Percentiles rank a stretch among this genome's conserved stretches.
Evolutionary conservation across 495 filamentous ascomycete genomes (phyloP).

Genomic region (Xylaria nigripes): DNA sequence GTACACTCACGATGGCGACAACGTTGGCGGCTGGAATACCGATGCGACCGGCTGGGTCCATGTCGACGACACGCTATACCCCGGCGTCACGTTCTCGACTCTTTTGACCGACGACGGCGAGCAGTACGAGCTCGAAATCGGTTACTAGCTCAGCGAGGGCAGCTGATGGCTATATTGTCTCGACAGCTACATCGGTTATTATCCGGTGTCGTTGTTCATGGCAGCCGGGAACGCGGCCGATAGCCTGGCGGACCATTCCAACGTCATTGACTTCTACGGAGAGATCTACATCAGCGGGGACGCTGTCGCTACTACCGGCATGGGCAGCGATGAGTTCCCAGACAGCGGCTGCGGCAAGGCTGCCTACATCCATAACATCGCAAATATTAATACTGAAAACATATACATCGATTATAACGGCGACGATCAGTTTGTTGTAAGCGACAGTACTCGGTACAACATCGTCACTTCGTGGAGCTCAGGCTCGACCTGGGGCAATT

Average conservation of each 20-base stretch:
- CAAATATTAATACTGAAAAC: not conserved
- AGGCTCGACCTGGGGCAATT: conserved; percentile 14
- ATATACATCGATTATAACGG: conserved; percentile 10
- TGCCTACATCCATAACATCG: conserved; percentile 24
- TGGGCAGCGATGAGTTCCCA: conserved; percentile 25
- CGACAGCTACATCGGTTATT: conserved; percentile 25
- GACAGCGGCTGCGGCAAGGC: conserved; percentile 12
- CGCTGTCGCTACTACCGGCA: conserved; percentile 21
- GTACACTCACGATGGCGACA: conserved; percentile 11
- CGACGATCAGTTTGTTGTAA: conserved; percentile 7
- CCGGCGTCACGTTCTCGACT: conserved; percentile 18
- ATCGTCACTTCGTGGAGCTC: conserved; percentile 7
- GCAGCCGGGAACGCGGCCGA: conserved; percentile 1
- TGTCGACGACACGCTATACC: conserved; percentile 14
- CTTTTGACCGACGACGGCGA: conserved; percentile 11
- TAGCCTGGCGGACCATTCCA: conserved; percentile 14
- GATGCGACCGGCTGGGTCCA: conserved; percentile 24
- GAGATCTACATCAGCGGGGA: conserved; percentile 22
- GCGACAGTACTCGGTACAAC: conserved; percentile 16
- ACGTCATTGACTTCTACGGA: conserved; percentile 22
- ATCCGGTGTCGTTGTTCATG: conserved; percentile 14
- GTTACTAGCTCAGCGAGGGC: conserved; percentile 13
- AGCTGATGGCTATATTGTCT: conserved; percentile 26
- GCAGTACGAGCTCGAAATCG: conserved; percentile 22
- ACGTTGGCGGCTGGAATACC: conserved; percentile 22